These are phyloP conservation scores for Nyssa sinensis DNA, from an alignment of 148 eudicot genomes.

Conservation along the genomic window DNA sequence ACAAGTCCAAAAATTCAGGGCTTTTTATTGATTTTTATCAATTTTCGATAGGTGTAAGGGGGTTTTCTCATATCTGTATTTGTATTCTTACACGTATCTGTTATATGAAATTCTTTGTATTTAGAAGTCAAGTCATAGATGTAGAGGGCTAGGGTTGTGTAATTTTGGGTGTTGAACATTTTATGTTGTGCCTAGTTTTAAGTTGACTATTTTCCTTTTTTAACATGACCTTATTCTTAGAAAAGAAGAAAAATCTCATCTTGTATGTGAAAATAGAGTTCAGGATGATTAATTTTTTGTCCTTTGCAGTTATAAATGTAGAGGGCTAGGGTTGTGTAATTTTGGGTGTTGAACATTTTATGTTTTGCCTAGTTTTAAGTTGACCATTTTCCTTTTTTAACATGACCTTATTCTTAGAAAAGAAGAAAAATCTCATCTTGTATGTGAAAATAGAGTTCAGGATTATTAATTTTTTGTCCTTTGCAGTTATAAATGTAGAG, in stretches of 20 bases:
- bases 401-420: too few species aligned
- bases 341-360: neutral
- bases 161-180: neutral
- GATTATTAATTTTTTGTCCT: too few species aligned
- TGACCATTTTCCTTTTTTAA: neutral
- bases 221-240: too few species aligned
- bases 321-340: constrained; percentile 2
- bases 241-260: too few species aligned
- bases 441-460: too few species aligned
- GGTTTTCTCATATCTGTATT: neutral
- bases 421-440: too few species aligned
- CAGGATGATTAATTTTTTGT: too few species aligned
- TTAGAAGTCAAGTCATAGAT: neutral
- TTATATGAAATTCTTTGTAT: neutral
- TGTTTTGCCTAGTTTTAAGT: too few species aligned
- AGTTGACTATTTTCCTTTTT: neutral
- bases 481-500: too few species aligned
- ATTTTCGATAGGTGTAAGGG: neutral
- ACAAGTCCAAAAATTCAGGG: neutral
- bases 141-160: constrained; percentile 6
- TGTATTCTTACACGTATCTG: neutral
- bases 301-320: too few species aligned
- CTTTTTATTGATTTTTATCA: constrained; percentile 3
- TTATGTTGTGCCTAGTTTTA: neutral
- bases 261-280: too few species aligned